Conservation (phyloP, 2,329 filamentous ascomycete genomes). For the Colletotrichum neosansevieriae region DNA sequence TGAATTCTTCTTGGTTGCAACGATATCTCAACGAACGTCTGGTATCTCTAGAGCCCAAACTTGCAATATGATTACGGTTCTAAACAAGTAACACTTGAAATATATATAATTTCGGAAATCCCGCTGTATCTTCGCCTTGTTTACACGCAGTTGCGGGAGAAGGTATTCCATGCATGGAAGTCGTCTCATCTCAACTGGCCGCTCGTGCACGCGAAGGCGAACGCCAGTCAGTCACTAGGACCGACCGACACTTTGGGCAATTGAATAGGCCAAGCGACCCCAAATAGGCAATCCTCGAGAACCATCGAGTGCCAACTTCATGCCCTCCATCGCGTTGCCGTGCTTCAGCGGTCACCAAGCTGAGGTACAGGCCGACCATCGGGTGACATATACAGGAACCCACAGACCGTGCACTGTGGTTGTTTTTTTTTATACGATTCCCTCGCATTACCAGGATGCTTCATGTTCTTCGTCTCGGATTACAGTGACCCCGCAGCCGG, state of each 20-base stretch:
- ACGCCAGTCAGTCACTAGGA: slow-evolving; percentile 7
- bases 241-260: background rate
- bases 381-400: background rate
- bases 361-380: too few relatives aligned
- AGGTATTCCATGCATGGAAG: slow-evolving; percentile 5
- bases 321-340: background rate
- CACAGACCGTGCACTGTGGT: slow-evolving; percentile 9
- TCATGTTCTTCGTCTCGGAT: slow-evolving; percentile 16
- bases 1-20: too few relatives aligned
- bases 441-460: slow-evolving; percentile 3
- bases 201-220: background rate
- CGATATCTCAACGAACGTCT: too few relatives aligned
- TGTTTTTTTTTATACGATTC: background rate
- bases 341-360: background rate
- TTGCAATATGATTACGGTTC: too few relatives aligned
- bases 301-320: background rate
- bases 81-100: too few relatives aligned
- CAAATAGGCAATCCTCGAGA: background rate
- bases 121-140: background rate
- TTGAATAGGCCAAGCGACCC: background rate
- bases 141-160: background rate
- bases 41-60: too few relatives aligned
- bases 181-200: slow-evolving; percentile 6
- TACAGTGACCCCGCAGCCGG: slow-evolving; percentile 19
- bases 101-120: background rate